Conservation (phyloP, 495 filamentous ascomycete species). For the Talaromyces stipitatus region DNA sequence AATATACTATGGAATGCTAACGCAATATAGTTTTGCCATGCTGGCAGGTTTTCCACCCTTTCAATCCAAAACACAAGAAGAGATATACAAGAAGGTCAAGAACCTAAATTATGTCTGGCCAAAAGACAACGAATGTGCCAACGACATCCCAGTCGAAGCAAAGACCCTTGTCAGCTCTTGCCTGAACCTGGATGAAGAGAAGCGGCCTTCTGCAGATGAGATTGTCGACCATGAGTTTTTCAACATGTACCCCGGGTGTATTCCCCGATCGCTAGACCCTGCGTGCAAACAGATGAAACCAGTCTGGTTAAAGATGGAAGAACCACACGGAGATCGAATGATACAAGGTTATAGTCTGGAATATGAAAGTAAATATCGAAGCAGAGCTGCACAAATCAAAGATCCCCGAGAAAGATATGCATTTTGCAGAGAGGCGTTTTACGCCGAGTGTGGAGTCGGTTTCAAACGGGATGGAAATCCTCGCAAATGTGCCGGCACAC, state of each 20-base stretch:
- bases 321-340: constrained; percentile 43
- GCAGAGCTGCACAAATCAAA: constrained; percentile 32
- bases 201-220: constrained; percentile 68
- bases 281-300: constrained; percentile 34
- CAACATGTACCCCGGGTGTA: constrained; percentile 50
- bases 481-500: constrained; percentile 33
- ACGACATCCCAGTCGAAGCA: constrained; percentile 51
- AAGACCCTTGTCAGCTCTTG: constrained; percentile 72
- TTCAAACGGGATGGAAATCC: constrained; percentile 34
- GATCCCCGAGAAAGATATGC: constrained; percentile 32
- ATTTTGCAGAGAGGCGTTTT: constrained; percentile 39
- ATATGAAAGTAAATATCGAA: constrained; percentile 33
- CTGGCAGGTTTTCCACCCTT: constrained; percentile 84
- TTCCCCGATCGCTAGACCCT: constrained; percentile 39
- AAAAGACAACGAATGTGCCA: constrained; percentile 38
- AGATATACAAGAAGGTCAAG: constrained; percentile 73
- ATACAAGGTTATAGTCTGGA: constrained; percentile 36
- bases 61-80: constrained; percentile 76
- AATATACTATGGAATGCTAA: not conserved
- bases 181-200: constrained; percentile 62
- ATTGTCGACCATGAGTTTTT: constrained; percentile 83
- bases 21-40: constrained; percentile 65
- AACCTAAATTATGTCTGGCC: constrained; percentile 73
- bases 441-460: constrained; percentile 44
- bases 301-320: constrained; percentile 32